phyloP scores from a whole-genome alignment of 371 early-diverging fungal genomes.

The Haplosporangium sp. region DNA sequence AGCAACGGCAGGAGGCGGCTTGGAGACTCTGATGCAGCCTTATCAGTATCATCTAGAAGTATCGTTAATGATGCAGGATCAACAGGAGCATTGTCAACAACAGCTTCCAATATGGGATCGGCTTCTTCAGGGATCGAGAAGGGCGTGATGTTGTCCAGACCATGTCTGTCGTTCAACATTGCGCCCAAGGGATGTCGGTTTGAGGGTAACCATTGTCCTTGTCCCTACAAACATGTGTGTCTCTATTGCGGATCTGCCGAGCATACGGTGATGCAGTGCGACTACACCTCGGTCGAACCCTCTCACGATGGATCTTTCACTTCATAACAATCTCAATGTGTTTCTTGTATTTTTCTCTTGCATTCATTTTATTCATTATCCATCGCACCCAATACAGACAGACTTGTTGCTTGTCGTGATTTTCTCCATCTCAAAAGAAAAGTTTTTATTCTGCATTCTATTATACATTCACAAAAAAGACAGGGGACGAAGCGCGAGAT shows the following conservation, averaged over 20 bases:
- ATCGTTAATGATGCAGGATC: background rate
- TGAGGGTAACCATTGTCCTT: constrained; percentile 31
- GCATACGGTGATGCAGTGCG: constrained; percentile 49
- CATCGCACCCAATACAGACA: background rate
- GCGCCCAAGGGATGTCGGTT: constrained; percentile 55
- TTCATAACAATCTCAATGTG: background rate
- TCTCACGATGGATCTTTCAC: constrained; percentile 27
- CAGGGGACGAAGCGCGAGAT: background rate
- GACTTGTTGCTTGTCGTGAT: background rate
- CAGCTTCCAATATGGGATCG: background rate
- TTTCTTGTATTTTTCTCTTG: background rate
- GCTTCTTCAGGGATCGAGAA: background rate
- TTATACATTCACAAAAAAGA: background rate
- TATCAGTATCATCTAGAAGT: no score
- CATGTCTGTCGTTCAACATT: constrained; percentile 50
- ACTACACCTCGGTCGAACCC: constrained; percentile 43
- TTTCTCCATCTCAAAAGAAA: constrained; percentile 47
- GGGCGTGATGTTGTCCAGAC: constrained; percentile 30
- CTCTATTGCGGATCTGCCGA: constrained; percentile 48
- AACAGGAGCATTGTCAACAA: constrained; percentile 1
- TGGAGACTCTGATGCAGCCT: background rate
- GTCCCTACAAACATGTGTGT: constrained; percentile 49
- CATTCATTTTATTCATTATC: background rate
- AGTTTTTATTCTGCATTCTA: constrained; percentile 39
- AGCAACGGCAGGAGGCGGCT: constrained; percentile 1